Percentiles rank a stretch among this genome's conserved stretches.
phyloP scores from a whole-genome alignment of 2,329 filamentous ascomycete genomes.

The Aspergillus piperis region DNA sequence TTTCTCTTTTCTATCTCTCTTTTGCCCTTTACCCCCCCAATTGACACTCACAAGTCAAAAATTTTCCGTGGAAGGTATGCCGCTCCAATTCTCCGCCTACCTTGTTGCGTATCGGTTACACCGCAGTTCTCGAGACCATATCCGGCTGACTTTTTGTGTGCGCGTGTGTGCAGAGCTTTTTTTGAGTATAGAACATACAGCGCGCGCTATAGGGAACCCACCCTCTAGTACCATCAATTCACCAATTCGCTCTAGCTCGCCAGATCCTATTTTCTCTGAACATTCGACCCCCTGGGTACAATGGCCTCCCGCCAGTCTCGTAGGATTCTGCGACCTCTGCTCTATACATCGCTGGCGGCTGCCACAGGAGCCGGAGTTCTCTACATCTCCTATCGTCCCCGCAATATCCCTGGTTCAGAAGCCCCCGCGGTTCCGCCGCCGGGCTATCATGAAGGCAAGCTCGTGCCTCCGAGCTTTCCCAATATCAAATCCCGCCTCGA shows the following conservation, averaged over 20 bases:
- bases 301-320: conserved; percentile 47
- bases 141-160: background rate
- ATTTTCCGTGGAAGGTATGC: background rate
- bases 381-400: conserved; percentile 64
- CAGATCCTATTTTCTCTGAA: background rate
- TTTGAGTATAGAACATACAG: background rate
- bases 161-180: too few species aligned
- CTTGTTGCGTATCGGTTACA: background rate
- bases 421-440: conserved; percentile 64
- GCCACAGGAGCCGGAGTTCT: conserved; percentile 57
- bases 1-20: background rate
- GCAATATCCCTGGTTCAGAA: conserved; percentile 65
- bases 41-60: too few species aligned
- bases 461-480: conserved; percentile 56
- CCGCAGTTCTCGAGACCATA: background rate
- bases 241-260: background rate
- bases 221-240: background rate
- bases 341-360: conserved; percentile 60
- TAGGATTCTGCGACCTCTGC: conserved; percentile 58
- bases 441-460: conserved; percentile 61
- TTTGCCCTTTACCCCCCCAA: background rate
- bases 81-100: background rate
- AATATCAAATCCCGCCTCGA: conserved; percentile 52
- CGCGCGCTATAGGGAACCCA: background rate
- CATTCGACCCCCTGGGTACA: conserved; percentile 4